Base-by-base conservation (phyloP, 169 alveolate species). In the Plasmodium coatneyi region DNA sequence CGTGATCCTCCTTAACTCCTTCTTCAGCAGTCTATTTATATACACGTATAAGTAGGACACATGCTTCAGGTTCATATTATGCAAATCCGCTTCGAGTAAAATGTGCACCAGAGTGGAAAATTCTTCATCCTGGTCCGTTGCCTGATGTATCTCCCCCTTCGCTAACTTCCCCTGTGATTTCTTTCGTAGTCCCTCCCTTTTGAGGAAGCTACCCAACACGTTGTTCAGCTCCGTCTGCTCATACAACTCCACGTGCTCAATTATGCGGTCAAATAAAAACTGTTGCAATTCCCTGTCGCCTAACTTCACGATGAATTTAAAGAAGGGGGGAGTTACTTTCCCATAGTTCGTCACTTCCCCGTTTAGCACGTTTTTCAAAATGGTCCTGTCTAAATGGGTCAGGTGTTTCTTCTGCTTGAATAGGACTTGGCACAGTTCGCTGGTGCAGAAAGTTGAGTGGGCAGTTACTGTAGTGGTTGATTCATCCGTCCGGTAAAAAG, bases 391-490 rank as follows among this genome's bases (percentile, higher is more conserved):
- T 2, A 46, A n/a, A 72, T 74, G 84, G n/a, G 81, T 49, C 41
- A 86, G 79, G 66, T 74, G 49, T 22, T 86, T 86, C 80, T 86
- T 86, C 36, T 39, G 54, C 71, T 86, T 86, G 80, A 74, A 86
- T 22, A 86, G 46, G 5, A 74, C 71, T 12, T 86, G 80, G 70
- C 43, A 86, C 30, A 86, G 54, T 22, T 66, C 76, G 30, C 76
- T 28, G 41, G 36, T 3, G 76, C 41, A 22, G 76, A 1, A 22
- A 5, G 1, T 22, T n/a, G 10, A 36, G 19, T 12, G 22, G 22
- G 60, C 1, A 4, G 22, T 6, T 0, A 16, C 7, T 14, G 60
- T 3, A 0, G 19, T 7, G 22, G 60, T 9, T 60, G 34, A 4
- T 10, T 60, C 16, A 25, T 25, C 28, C 12, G 5, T 19, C 76